These are phyloP conservation scores for Gnaphalium uliginosum DNA, from an alignment of 129 eudicot genomes.

Conservation along the genomic window DNA sequence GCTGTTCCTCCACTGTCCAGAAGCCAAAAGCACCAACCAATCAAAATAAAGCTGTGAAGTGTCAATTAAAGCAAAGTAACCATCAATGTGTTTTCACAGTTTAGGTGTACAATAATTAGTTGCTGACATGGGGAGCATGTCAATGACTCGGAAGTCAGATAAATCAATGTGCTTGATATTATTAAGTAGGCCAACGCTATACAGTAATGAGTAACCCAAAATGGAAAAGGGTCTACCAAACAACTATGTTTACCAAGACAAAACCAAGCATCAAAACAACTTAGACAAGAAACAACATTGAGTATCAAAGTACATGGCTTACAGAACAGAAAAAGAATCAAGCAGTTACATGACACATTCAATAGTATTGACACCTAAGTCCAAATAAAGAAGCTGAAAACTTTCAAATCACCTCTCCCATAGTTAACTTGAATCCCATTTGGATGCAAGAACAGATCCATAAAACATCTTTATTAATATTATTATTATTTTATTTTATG, in stretches of 20 bases:
- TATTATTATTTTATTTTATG: neutral
- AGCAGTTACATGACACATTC: slow-evolving; percentile 26
- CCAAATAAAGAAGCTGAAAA: neutral
- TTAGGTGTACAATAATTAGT: slow-evolving; percentile 5
- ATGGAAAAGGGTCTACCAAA: slow-evolving; percentile 19
- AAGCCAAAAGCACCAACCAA: slow-evolving; percentile 6
- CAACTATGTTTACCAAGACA: slow-evolving; percentile 4
- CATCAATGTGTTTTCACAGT: slow-evolving; percentile 1
- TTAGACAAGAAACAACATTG: slow-evolving; percentile 18
- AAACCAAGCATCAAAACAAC: slow-evolving; percentile 18
- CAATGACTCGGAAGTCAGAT: slow-evolving; percentile 22
- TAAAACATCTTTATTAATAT: neutral
- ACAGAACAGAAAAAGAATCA: slow-evolving; percentile 19
- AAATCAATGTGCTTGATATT: slow-evolving; percentile 23
- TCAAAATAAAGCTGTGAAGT: neutral
- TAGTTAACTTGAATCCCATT: neutral
- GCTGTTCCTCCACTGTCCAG: slow-evolving; percentile 15
- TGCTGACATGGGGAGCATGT: slow-evolving; percentile 6
- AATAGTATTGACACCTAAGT: neutral
- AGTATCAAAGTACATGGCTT: slow-evolving; percentile 17
- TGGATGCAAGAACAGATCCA: slow-evolving; percentile 11
- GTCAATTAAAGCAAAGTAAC: slow-evolving; percentile 1
- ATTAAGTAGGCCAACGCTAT: slow-evolving; percentile 8
- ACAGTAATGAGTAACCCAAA: slow-evolving; percentile 10
- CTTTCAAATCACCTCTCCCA: neutral